Base-by-base conservation (phyloP, 805 yeast genomes). In the Yarrowia phangngaensis region DNA sequence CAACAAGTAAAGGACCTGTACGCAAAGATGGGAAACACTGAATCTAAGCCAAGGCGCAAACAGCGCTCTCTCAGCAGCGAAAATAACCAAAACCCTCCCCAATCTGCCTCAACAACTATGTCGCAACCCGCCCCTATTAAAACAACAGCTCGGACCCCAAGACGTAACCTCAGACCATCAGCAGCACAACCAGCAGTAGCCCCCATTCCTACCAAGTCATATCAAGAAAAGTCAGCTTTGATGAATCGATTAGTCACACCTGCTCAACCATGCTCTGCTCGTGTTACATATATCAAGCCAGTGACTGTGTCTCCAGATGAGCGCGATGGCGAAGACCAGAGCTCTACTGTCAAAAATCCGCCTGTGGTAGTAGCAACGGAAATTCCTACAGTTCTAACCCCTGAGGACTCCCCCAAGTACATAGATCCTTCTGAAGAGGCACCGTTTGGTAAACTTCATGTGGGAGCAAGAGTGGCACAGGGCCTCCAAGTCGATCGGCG, bases 321-420 rank as follows among this genome's bases (percentile, higher is more conserved):
- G 9, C 12, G 11, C 20, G 48, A 41, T 4, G 22, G 16, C 22
- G 29, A 29, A 20, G 7, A n/a, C 35, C 31, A 17, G 15, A 35
- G 17, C 15, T 30, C 31, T 24, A 30, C 41, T 22, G 24, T 14
- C 13, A 22, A 19, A 14, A 35, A 36, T 4, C 35, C 26, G n/a
- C 47, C 35, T 2, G 35, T 29, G 3, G 48, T 41, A 2, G 48
- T 41, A 0, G 28, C 48, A 1, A 41, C 34, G 8, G 48, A 29
- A 12, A 12, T 41, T 8, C 35, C 48, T 2, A 22, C 48, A 14
- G 14, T 40, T 9, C 47, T 29, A 8, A 41, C 48, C 9, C 48
- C 48, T 7, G 48, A 30, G 19, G 45, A 38, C 32, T 38, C 45
- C 13, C 45, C 45, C 13, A 38, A 38, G 32, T 38, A 38, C 32